Conservation (phyloP, 371 early-diverging fungal genomes). For the Lichtheimia ramosa region DNA sequence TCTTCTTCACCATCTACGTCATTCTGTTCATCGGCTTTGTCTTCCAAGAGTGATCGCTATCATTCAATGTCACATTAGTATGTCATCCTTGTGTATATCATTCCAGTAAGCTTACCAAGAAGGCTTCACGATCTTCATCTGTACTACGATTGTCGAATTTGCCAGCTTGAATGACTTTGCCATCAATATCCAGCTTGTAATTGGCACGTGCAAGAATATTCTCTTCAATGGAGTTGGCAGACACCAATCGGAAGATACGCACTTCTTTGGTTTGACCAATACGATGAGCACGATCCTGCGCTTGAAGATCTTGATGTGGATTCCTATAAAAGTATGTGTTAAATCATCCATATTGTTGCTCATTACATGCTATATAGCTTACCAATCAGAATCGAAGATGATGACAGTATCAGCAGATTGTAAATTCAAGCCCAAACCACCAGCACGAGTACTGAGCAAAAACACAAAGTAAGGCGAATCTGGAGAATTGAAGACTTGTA, state of each 20-base stretch:
- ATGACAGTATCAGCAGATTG: slow-evolving; percentile 99
- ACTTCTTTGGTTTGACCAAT: slow-evolving; percentile 99
- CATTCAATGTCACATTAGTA: not conserved
- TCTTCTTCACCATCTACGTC: slow-evolving; percentile 65
- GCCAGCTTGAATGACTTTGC: slow-evolving; percentile 98
- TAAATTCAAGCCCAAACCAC: slow-evolving; percentile 98
- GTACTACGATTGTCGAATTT: slow-evolving; percentile 97
- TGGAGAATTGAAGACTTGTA: slow-evolving; percentile 82
- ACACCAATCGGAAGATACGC: slow-evolving; percentile 94
- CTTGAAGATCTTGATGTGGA: slow-evolving; percentile 98
- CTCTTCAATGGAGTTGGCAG: slow-evolving; percentile 95
- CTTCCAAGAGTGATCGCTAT: slow-evolving; percentile 23
- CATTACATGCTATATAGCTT: slow-evolving; percentile 6
- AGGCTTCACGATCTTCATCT: slow-evolving; percentile 88
- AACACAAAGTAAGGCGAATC: slow-evolving; percentile 91
- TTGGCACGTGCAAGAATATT: slow-evolving; percentile 93
- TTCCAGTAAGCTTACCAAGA: slow-evolving; percentile 45
- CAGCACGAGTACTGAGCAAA: slow-evolving; percentile 97
- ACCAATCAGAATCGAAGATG: slow-evolving; percentile 99
- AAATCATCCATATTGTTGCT: not conserved
- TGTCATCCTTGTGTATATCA: not conserved
- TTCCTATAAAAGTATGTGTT: slow-evolving; percentile 57
- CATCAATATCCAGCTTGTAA: slow-evolving; percentile 95
- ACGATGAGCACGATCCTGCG: slow-evolving; percentile 99
- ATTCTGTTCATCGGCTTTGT: slow-evolving; percentile 23